Base-by-base conservation (phyloP, 345 rosid genomes). In the Pistacia vera region DNA sequence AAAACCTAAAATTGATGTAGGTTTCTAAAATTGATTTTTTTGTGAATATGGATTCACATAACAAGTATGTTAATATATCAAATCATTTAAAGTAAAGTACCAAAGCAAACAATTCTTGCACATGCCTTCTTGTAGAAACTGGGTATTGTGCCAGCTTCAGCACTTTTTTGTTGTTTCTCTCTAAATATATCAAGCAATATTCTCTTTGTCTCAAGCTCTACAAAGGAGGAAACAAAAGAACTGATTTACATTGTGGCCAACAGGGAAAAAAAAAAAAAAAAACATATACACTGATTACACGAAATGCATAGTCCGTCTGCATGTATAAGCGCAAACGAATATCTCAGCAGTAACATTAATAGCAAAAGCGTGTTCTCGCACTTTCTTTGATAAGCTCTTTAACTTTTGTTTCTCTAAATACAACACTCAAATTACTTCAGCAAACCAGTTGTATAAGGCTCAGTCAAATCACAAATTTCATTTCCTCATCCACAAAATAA, bases 121-220 rank as follows among this genome's bases (percentile, higher is more conserved):
- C 96, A 80, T 87, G 82, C 99, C 99, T 96, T 94, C 89, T 94
- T 96, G 74, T 94, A 96, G 85, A 96, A 96, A 73, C 94, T 89
- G 3, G 99, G 99, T 52, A 96, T 92, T 12, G 93, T 38, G 59
- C 97, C 98, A 20, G 93, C 94, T 83, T 92, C 97, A 66, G 91
- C 93, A 72, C 93, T 91, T 77, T 90, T 93, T 79, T 91, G 97
- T 66, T 96, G 98, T 90, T 94, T 96, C 48, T 92, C 99, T 81
- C 94, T 96, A 70, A 96, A 96, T 74, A 96, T 94, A 71, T 94
- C 99, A n/a, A 96, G 98, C 90, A 94, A 87, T 64, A 96, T 94
- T 79, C 95, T 90, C 92, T 96, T 96, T 9, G 97, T 96, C 84
- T 96, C 98, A 28, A 96, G 97, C 91, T 96, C 99, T 96, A 69